Percentiles rank a stretch among this genome's conserved stretches.
phyloP scores from a whole-genome alignment of 208 protist species.

The Leishmania aethiopica region DNA sequence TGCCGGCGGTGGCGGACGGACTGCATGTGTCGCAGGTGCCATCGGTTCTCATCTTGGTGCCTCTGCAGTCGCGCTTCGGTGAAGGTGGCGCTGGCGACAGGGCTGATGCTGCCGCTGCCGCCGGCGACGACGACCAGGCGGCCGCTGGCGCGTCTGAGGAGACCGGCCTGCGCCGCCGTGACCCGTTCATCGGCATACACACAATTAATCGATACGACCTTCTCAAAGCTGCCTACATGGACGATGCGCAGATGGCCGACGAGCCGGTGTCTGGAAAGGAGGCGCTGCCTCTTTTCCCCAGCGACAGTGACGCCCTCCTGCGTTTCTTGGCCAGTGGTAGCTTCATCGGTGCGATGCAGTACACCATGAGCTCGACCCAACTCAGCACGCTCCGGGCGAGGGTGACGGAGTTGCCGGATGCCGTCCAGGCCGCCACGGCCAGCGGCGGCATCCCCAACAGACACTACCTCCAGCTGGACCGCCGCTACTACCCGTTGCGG shows the following conservation, averaged over 20 bases:
- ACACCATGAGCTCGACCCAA: conserved; percentile 4
- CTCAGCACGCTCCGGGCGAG: conserved; percentile 5
- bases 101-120: background rate
- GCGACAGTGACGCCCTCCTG: conserved; percentile 35
- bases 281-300: conserved; percentile 34
- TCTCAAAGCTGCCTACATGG: conserved; percentile 15
- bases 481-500: conserved; percentile 34
- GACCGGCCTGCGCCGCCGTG: conserved; percentile 13
- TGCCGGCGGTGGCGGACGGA: conserved; percentile 28
- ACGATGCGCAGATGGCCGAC: conserved; percentile 22
- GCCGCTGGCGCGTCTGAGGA: background rate
- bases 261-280: conserved; percentile 29
- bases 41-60: conserved; percentile 30
- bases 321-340: conserved; percentile 39
- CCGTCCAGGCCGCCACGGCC: background rate
- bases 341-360: conserved; percentile 23
- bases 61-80: conserved; percentile 24
- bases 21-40: conserved; percentile 39
- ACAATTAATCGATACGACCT: conserved; percentile 44
- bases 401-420: background rate
- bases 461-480: conserved; percentile 28
- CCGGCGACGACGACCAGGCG: conserved; percentile 15
- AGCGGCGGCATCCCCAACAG: conserved; percentile 12
- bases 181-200: conserved; percentile 34
- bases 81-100: conserved; percentile 7